Evolutionary conservation across 257 asterid species (phyloP).

Genomic region (Ocimum tenuiflorum): DNA sequence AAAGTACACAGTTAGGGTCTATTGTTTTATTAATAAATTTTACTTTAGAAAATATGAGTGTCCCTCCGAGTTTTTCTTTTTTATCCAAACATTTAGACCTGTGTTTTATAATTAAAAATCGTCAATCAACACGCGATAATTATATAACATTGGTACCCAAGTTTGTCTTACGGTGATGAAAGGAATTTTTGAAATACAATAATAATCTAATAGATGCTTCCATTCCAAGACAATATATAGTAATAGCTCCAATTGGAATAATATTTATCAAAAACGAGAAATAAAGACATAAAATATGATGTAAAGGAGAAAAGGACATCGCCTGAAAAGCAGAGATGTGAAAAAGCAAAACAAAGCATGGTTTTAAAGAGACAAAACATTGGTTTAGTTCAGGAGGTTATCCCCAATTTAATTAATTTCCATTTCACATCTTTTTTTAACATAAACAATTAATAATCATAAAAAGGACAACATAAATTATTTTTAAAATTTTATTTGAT

Average conservation of each 20-base stretch:
- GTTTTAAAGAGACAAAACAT: conserved; percentile 62
- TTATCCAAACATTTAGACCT: background rate
- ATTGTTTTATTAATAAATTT: no score
- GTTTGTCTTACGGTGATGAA: background rate
- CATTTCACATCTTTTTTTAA: conserved; percentile 29
- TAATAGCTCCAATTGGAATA: background rate
- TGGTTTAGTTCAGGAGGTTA: conserved; percentile 28
- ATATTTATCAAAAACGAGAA: conserved; percentile 1
- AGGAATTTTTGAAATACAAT: background rate
- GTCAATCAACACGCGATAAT: no score
- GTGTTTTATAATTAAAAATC: no score
- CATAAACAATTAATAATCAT: conserved; percentile 12
- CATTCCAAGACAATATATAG: background rate
- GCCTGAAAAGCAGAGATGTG: conserved; percentile 36
- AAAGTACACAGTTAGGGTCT: no score
- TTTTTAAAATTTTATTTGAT: no score
- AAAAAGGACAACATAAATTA: background rate
- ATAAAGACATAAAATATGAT: conserved; percentile 27
- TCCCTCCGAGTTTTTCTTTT: no score
- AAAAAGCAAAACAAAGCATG: conserved; percentile 31
- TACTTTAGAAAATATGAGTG: no score
- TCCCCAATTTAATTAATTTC: conserved; percentile 24
- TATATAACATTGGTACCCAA: background rate
- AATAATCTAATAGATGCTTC: background rate
- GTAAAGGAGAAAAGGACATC: conserved; percentile 26